phyloP scores from a whole-genome alignment of 2,329 filamentous ascomycete genomes.

The Colletotrichum ledebouriae region DNA sequence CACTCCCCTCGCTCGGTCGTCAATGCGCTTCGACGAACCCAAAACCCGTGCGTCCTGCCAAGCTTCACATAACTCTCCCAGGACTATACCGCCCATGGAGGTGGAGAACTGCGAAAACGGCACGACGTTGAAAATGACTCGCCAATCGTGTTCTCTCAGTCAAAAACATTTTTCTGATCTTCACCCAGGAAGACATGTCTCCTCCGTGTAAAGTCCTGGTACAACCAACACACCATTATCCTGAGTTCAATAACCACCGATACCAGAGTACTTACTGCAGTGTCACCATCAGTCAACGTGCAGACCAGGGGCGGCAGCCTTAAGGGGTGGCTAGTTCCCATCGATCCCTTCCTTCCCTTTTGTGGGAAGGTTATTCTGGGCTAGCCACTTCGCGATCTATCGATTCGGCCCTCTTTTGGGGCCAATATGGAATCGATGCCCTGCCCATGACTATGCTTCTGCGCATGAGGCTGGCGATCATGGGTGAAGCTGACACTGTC shows the following conservation, averaged over 20 bases:
- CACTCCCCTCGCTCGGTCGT: slow-evolving; percentile 27
- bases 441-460: slow-evolving; percentile 6
- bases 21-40: slow-evolving; percentile 37
- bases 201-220: slow-evolving; percentile 27
- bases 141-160: slow-evolving; percentile 11
- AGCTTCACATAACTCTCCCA: slow-evolving; percentile 30
- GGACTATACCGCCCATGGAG: slow-evolving; percentile 1
- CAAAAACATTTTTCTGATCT: slow-evolving; percentile 29
- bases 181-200: slow-evolving; percentile 33
- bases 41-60: slow-evolving; percentile 34
- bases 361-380: no score
- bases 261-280: background rate
- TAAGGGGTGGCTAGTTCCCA: background rate
- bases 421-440: background rate
- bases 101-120: slow-evolving; percentile 8
- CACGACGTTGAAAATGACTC: slow-evolving; percentile 25
- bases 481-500: slow-evolving; percentile 9
- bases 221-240: slow-evolving; percentile 20
- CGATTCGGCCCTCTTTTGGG: no score
- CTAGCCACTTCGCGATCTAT: no score
- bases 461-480: slow-evolving; percentile 19
- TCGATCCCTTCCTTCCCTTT: no score
- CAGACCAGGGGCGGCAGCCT: slow-evolving; percentile 11
- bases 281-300: slow-evolving; percentile 12
- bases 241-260: background rate